Evolutionary conservation across 768 basidiomycete genomes (phyloP).

Genomic region (Lactarius quietus): DNA sequence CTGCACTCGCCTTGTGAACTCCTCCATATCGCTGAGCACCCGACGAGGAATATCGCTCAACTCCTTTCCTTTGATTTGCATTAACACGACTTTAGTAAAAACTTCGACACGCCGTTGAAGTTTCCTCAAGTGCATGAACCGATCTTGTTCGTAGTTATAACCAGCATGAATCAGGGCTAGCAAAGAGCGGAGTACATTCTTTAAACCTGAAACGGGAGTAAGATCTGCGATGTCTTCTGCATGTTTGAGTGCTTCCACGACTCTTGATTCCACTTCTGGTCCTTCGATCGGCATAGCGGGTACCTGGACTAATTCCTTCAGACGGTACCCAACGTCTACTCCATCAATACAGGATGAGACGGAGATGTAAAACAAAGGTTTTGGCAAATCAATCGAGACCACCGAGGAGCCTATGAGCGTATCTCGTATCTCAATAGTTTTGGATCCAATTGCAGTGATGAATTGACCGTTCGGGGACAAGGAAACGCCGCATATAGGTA

Average conservation of each 20-base stretch:
- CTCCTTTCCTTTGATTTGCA: not conserved
- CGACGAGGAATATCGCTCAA: not conserved
- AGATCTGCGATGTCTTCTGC: not conserved
- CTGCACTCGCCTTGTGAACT: not conserved
- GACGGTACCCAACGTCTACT: not conserved
- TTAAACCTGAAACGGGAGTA: not conserved
- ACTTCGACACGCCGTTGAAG: not conserved
- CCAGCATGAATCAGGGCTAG: accelerated
- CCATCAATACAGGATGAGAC: not conserved
- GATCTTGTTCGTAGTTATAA: not conserved
- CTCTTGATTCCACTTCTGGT: not conserved
- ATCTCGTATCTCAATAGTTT: not conserved
- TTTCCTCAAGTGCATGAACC: no score
- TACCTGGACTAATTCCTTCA: not conserved
- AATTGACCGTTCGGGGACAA: not conserved
- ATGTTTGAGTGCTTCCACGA: not conserved
- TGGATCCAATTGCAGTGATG: not conserved
- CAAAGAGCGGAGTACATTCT: not conserved
- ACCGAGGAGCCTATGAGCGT: not conserved
- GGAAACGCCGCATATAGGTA: not conserved
- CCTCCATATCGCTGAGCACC: not conserved
- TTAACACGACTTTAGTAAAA: not conserved
- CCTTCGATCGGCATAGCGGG: not conserved
- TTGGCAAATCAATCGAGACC: not conserved
- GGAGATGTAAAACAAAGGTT: not conserved